Base-by-base conservation (phyloP, 1,139 yeast genomes). In the Maudiozyma humilis region DNA sequence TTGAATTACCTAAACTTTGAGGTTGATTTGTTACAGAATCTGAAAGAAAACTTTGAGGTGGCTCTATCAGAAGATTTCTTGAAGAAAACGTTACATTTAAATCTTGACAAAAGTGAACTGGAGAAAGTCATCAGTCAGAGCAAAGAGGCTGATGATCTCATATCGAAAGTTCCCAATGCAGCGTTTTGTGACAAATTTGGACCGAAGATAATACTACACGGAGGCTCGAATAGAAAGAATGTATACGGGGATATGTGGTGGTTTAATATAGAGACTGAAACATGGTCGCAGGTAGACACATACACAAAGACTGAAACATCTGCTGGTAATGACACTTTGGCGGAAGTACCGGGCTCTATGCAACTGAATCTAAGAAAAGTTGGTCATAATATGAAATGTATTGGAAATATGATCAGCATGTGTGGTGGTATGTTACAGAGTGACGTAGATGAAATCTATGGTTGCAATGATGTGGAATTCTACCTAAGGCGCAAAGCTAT, bases 221-320 rank as follows among this genome's bases (percentile, higher is more conserved):
- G 76, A 3, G 78, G 78, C 2, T 71, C 76, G 1, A 58, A 63
- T 44, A 62, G 62, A 14, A 46, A 45, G n/a, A 55, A 62, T 18
- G 64, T 72, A 2, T 55, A 62, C 31, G 73, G 73, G 18, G 78
- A 73, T 52, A 51, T 67, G 48, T 74, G 78, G 78, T 62, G 65
- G 58, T 73, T 70, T 49, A 69, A 70, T 50, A 50, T 72, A 27
- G 62, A 63, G 20, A 53, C 60, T 1, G 72, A 67, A 44, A 50
- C 52, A 4, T 74, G 78, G 78, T 46, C 49, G 6, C 47, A 51
- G 18, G 43, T 61, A 1, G 49, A 55, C 1, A 53, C 64, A 0
- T 57, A 44, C 43, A 55, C 50, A n/a, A 53, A 39, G 19, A 13
- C 18, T 4, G 31, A 49, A 31, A 40, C 13, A 8, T 31, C 27